Conservation (phyloP, 2,329 filamentous ascomycete species). For the Hortaea werneckii region DNA sequence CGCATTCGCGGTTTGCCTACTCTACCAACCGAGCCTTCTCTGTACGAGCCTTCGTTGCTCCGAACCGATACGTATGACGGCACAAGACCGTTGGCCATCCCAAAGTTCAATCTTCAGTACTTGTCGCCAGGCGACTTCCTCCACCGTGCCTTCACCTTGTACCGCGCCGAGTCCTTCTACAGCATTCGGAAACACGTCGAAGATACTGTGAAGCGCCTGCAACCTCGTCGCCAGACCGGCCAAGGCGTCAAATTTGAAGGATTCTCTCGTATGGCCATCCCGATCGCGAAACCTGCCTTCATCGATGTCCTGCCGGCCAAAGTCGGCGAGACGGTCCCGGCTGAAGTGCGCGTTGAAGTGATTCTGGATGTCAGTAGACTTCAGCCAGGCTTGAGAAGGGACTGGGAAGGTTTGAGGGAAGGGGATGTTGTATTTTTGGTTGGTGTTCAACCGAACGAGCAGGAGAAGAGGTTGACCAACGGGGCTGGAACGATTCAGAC, state of each 20-base stretch:
- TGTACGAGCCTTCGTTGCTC: slow-evolving; percentile 71
- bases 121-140: slow-evolving; percentile 89
- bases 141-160: slow-evolving; percentile 86
- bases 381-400: slow-evolving; percentile 62
- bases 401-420: slow-evolving; percentile 81
- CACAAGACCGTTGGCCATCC: slow-evolving; percentile 75
- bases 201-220: slow-evolving; percentile 65
- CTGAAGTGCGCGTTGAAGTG: slow-evolving; percentile 77
- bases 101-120: slow-evolving; percentile 93
- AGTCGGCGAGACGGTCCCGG: slow-evolving; percentile 75
- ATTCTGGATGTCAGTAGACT: slow-evolving; percentile 71
- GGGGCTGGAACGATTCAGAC: slow-evolving; percentile 37
- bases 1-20: slow-evolving; percentile 57
- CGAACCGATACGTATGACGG: slow-evolving; percentile 83
- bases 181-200: slow-evolving; percentile 88
- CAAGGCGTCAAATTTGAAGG: slow-evolving; percentile 61
- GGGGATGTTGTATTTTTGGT: slow-evolving; percentile 88
- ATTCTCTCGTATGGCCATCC: slow-evolving; percentile 83
- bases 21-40: slow-evolving; percentile 69
- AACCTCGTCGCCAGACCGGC: slow-evolving; percentile 58
- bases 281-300: slow-evolving; percentile 75
- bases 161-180: slow-evolving; percentile 86
- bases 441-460: slow-evolving; percentile 55
- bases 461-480: slow-evolving; percentile 43
- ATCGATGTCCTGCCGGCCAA: slow-evolving; percentile 73